Percentiles rank a stretch among this genome's conserved stretches.
phyloP scores from a whole-genome alignment of 768 basidiomycete genomes.

The Fomitopsis serialis region DNA sequence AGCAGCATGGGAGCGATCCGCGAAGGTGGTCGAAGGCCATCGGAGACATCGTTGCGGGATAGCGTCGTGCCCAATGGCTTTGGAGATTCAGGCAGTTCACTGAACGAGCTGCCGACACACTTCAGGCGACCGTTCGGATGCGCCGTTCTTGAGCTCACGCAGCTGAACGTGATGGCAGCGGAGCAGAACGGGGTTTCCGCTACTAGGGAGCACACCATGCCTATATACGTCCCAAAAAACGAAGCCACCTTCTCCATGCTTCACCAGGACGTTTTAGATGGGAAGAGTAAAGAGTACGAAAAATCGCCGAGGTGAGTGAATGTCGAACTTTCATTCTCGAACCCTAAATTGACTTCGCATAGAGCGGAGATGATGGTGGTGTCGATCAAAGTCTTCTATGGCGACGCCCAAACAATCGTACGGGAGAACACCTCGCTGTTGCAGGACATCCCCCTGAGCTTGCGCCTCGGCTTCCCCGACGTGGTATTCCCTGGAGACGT shows the following conservation, averaged over 20 bases:
- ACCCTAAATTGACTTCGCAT: slow-evolving; percentile 4
- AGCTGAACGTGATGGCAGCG: slow-evolving; percentile 59
- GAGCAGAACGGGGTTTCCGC: slow-evolving; percentile 62
- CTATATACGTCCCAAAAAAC: slow-evolving; percentile 78
- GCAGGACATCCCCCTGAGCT: slow-evolving; percentile 74
- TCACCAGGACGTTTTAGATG: slow-evolving; percentile 90
- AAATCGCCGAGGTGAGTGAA: slow-evolving; percentile 67
- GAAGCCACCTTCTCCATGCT: slow-evolving; percentile 89
- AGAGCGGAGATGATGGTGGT: slow-evolving; percentile 88
- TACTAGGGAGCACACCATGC: slow-evolving; percentile 77
- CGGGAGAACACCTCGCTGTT: slow-evolving; percentile 82
- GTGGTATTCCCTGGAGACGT: slow-evolving; percentile 90
- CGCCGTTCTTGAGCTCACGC: slow-evolving; percentile 82
- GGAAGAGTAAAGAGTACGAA: slow-evolving; percentile 73
- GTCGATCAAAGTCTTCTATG: slow-evolving; percentile 81
- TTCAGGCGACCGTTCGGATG: slow-evolving; percentile 94
- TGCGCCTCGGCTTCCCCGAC: slow-evolving; percentile 91
- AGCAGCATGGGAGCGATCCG: slow-evolving; percentile 43
- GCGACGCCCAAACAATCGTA: slow-evolving; percentile 69
- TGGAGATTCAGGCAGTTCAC: slow-evolving; percentile 4
- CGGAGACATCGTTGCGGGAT: slow-evolving; percentile 43
- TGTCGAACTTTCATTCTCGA: no score
- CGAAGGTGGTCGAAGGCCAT: slow-evolving; percentile 47
- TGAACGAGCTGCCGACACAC: slow-evolving; percentile 34
- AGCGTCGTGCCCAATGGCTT: slow-evolving; percentile 3